Evolutionary conservation across 2,329 filamentous ascomycete species (phyloP).

Genomic region (Fusarium tupiense): DNA sequence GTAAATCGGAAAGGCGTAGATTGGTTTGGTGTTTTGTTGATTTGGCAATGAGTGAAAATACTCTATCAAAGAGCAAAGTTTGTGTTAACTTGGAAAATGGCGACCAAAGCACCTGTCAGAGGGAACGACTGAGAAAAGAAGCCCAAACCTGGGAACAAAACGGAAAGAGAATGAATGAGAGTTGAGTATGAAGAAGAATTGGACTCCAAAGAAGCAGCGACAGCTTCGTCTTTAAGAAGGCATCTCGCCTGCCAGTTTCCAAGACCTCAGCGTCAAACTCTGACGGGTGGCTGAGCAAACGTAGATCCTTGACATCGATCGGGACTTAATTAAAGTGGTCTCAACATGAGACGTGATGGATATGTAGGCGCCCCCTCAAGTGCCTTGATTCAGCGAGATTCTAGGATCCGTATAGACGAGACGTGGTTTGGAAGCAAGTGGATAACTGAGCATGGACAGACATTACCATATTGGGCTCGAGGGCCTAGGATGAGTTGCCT

Average conservation of each 20-base stretch:
- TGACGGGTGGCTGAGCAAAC: constrained; percentile 19
- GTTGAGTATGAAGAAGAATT: constrained; percentile 26
- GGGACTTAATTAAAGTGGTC: constrained; percentile 38
- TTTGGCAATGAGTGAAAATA: constrained; percentile 36
- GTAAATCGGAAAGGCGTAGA: constrained; percentile 3
- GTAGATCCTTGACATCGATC: constrained; percentile 39
- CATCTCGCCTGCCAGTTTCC: constrained; percentile 4
- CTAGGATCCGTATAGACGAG: constrained; percentile 27
- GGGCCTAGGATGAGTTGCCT: constrained; percentile 7
- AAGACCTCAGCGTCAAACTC: constrained; percentile 23
- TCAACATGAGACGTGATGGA: constrained; percentile 44
- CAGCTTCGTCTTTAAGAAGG: constrained; percentile 33
- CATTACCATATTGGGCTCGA: constrained; percentile 30
- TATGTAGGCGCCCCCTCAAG: constrained; percentile 25
- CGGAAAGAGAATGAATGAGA: constrained; percentile 33
- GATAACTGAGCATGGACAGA: constrained; percentile 16
- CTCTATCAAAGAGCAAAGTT: constrained; percentile 43
- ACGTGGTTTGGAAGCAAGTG: constrained; percentile 24
- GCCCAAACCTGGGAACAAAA: constrained; percentile 39
- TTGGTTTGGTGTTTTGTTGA: constrained; percentile 33
- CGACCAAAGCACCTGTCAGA: constrained; percentile 41
- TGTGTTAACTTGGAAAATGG: constrained; percentile 36
- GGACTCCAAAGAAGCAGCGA: constrained; percentile 15
- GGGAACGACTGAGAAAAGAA: constrained; percentile 42
- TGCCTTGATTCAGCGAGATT: constrained; percentile 14